Base-by-base conservation (phyloP, 2,329 filamentous ascomycete genomes). In the Coniochaeta sp. region DNA sequence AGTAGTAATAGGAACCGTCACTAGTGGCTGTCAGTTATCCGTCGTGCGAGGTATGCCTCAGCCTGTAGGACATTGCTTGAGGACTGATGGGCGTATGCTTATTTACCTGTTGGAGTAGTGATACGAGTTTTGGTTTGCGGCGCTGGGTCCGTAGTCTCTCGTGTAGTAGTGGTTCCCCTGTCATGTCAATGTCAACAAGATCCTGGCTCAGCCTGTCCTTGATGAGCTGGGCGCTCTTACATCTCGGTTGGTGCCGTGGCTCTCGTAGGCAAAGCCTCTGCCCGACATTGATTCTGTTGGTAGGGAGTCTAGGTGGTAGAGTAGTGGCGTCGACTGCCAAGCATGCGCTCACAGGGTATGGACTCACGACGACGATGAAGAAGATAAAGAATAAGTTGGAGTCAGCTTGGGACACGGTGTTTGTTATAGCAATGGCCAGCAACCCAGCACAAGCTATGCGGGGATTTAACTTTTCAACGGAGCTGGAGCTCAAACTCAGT, bases 1-100 rank as follows among this genome's bases (percentile, higher is more conserved):
- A 83, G 74, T 90, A 90, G 76, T 90, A 89, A 78, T 90, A 90
- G 1, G 85, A 89, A 40, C 87, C 86, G 66, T 89, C 68, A 9
- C 56, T 58, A 7, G 36, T n/a, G 3, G 3, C 19, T 31, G 5
- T 40, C 17, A 58, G 56, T 36, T 44, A 33, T 36, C 34, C 34
- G 34, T 36, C 11, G 12, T 36, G 5, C 12, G 7, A n/a, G n/a
- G 19, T 12, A 22, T 2, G 5, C 19, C 19, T 43, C 19, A 19
- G 16, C 5, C 11, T 24, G 43, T 22, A 3, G 22, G 43, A 22
- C 43, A 17, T 6, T 3, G 9, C 38, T n/a, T 9, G 38, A 22
- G 40, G 31, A 50, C 11, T 1, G 8, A 33, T 1, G 14, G 34
- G 34, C 14, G 11, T n/a, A 19, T 28, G 26, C 57, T 33, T 24